phyloP scores from a whole-genome alignment of 163 green algal genomes.

The Scenedesmus sp. region DNA sequence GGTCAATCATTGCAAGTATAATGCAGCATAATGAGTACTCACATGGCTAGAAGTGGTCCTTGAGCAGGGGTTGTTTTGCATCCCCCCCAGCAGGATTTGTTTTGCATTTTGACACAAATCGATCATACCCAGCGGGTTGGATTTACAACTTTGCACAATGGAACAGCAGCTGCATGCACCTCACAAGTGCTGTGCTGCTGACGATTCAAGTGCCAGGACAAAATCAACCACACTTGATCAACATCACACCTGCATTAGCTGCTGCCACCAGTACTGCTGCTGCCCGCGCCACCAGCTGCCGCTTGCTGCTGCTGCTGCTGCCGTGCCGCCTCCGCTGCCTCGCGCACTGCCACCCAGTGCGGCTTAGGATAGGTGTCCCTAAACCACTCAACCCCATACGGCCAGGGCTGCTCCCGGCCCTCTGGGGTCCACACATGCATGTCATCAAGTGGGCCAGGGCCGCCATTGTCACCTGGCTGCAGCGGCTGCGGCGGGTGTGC shows the following conservation, averaged over 20 bases:
- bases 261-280: conserved; percentile 1
- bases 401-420: conserved; percentile 53
- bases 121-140: too few relatives aligned
- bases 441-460: neutral
- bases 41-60: too few relatives aligned
- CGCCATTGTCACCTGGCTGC: neutral
- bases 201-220: neutral
- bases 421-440: conserved; percentile 38
- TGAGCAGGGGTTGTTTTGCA: too few relatives aligned
- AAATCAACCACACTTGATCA: neutral
- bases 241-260: neutral
- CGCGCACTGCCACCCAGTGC: conserved; percentile 60
- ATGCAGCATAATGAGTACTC: too few relatives aligned
- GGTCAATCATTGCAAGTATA: too few relatives aligned
- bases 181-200: too few relatives aligned
- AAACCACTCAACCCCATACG: conserved; percentile 71
- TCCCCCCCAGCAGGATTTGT: too few relatives aligned
- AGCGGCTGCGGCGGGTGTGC: conserved; percentile 51
- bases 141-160: too few relatives aligned
- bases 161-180: too few relatives aligned
- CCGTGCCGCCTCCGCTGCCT: conserved; percentile 44
- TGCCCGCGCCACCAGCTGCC: neutral
- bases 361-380: conserved; percentile 67
- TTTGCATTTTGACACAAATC: too few relatives aligned
- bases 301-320: conserved; percentile 38